phyloP scores from a whole-genome alignment of 2,329 filamentous ascomycete genomes.

The Diaporthe nobilis region DNA sequence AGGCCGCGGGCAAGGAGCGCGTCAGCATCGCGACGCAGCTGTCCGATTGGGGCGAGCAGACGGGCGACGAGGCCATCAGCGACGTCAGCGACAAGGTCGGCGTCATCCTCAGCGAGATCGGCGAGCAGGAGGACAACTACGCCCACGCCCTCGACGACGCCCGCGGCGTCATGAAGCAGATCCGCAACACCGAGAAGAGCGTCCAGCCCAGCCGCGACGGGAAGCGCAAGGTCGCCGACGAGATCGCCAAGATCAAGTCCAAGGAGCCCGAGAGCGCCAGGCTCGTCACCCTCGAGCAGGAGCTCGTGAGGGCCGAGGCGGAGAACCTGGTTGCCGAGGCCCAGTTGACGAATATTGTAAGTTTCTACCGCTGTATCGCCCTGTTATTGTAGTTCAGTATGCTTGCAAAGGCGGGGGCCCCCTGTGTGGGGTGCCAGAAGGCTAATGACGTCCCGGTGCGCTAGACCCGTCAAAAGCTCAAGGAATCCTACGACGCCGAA shows the following conservation, averaged over 20 bases:
- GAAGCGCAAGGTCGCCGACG: conserved; percentile 89
- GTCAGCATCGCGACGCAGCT: conserved; percentile 89
- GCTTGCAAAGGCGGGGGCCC: neutral
- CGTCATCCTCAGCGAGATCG: conserved; percentile 91
- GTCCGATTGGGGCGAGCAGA: conserved; percentile 96
- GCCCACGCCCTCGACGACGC: conserved; percentile 91
- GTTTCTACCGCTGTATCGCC: conserved; percentile 51
- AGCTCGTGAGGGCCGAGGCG: conserved; percentile 94
- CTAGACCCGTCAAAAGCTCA: conserved; percentile 94
- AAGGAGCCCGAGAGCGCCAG: conserved; percentile 90
- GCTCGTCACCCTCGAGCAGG: conserved; percentile 90
- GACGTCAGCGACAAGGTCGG: conserved; percentile 97
- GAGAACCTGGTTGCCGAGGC: conserved; percentile 97
- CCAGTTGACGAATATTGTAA: conserved; percentile 92
- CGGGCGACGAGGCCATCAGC: conserved; percentile 86
- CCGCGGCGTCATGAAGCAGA: conserved; percentile 85
- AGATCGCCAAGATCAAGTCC: conserved; percentile 91
- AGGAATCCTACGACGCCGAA: conserved; percentile 92
- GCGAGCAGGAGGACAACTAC: conserved; percentile 92
- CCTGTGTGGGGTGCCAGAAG: neutral
- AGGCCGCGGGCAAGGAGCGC: conserved; percentile 87
- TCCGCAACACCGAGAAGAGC: conserved; percentile 94
- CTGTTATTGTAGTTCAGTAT: neutral
- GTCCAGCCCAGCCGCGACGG: conserved; percentile 93
- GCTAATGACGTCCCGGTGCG: neutral